Evolutionary conservation across 371 early-diverging fungal genomes (phyloP).

Genomic region (Massospora cicadina): DNA sequence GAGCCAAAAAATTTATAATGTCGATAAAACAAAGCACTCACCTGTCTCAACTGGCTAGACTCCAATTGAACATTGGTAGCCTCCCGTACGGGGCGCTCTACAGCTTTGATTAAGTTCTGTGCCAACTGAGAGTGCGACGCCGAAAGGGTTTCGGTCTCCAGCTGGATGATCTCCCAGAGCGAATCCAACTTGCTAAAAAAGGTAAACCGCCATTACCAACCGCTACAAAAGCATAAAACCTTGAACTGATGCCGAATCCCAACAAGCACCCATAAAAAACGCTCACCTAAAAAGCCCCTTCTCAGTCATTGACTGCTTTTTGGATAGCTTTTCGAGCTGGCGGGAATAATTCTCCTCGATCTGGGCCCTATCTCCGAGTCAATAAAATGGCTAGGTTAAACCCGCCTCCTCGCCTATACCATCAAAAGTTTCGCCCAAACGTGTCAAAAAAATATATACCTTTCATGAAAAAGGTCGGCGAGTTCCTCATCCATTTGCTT

Average conservation of each 20-base stretch:
- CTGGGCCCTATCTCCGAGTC: neutral
- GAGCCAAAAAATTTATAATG: neutral
- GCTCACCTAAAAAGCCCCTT: neutral
- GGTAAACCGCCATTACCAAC: neutral
- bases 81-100: conserved; percentile 1
- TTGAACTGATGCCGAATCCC: too few species aligned
- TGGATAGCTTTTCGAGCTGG: neutral
- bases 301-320: neutral
- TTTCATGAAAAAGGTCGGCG: conserved; percentile 5
- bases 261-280: too few species aligned
- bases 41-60: neutral
- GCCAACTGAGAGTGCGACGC: neutral
- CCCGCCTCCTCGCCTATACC: neutral
- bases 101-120: neutral
- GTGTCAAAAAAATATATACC: too few species aligned
- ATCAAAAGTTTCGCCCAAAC: too few species aligned
- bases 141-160: neutral
- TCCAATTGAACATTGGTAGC: conserved; percentile 7
- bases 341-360: conserved; percentile 6
- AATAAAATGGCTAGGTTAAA: neutral
- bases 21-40: neutral
- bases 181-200: neutral
- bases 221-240: too few species aligned
- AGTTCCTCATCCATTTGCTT: conserved; percentile 4
- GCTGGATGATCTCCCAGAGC: neutral